These are phyloP conservation scores for Tillandsia fasciculata DNA, from an alignment of 176 grass and related monocot genomes.

Conservation along the genomic window DNA sequence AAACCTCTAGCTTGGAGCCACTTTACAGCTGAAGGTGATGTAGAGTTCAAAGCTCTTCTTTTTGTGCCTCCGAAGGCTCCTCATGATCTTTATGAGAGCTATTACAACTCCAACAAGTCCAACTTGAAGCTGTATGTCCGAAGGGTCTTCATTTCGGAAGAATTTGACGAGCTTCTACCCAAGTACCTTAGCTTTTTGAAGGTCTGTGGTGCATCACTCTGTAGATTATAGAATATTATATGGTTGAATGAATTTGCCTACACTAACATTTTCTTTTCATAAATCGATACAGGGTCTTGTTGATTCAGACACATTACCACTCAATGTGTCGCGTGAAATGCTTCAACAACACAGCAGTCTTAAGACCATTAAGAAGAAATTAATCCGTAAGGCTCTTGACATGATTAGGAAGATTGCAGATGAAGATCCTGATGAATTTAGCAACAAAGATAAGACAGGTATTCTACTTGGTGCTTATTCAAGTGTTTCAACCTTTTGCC, in stretches of 20 bases:
- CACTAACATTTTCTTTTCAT: background rate
- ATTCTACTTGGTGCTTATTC: background rate
- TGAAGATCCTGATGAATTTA: slow-evolving; percentile 82
- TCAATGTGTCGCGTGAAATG: slow-evolving; percentile 95
- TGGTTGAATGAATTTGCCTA: background rate
- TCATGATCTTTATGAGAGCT: slow-evolving; percentile 91
- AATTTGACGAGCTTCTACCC: slow-evolving; percentile 88
- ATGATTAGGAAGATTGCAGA: slow-evolving; percentile 91
- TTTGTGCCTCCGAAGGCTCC: slow-evolving; percentile 92
- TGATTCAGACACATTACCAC: slow-evolving; percentile 88
- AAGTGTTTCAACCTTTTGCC: background rate
- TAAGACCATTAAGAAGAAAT: slow-evolving; percentile 96
- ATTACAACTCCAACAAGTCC: slow-evolving; percentile 87
- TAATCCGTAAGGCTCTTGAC: slow-evolving; percentile 92
- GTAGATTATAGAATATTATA: background rate
- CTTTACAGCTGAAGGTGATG: slow-evolving; percentile 92
- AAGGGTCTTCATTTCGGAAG: slow-evolving; percentile 98
- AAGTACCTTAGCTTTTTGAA: slow-evolving; percentile 94
- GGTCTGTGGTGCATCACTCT: slow-evolving; percentile 30
- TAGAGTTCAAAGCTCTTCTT: slow-evolving; percentile 92
- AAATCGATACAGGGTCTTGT: slow-evolving; percentile 58
- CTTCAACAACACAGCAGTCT: slow-evolving; percentile 96
- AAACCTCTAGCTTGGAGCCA: slow-evolving; percentile 86
- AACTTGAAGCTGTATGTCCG: slow-evolving; percentile 93
- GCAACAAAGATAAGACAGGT: slow-evolving; percentile 96